Evolutionary conservation across 169 alveolate genomes (phyloP).

Genomic region (Eimeria acervulina): DNA sequence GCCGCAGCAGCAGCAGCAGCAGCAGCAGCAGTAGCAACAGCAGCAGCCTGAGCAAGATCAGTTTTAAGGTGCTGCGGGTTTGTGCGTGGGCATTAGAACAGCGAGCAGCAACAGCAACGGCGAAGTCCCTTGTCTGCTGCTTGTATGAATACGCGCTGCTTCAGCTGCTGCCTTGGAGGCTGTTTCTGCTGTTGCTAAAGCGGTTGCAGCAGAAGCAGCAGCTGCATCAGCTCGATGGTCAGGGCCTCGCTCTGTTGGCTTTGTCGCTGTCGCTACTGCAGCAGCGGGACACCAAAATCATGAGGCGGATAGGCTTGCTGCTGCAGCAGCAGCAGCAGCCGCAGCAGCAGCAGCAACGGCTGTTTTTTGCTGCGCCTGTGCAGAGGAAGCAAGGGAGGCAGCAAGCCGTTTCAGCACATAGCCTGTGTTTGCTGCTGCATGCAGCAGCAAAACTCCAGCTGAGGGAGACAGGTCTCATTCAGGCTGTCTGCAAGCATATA

Average conservation of each 20-base stretch:
- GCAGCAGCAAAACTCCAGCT: background rate
- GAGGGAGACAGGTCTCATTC: background rate
- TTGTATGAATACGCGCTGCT: constrained; percentile 53
- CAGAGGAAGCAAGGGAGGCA: background rate
- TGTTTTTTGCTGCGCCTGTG: background rate
- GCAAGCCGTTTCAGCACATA: background rate
- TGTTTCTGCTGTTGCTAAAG: constrained; percentile 4
- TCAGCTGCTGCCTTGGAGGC: constrained; percentile 65
- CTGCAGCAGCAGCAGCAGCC: constrained; percentile 38
- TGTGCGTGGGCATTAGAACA: constrained; percentile 16
- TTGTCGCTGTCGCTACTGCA: constrained; percentile 33
- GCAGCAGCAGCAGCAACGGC: constrained; percentile 41
- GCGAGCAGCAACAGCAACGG: constrained; percentile 3
- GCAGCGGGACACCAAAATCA: constrained; percentile 21
- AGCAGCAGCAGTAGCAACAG: constrained; percentile 13
- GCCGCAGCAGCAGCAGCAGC: constrained; percentile 46
- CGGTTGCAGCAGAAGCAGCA: constrained; percentile 42
- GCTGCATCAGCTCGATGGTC: constrained; percentile 68
- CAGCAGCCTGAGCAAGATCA: constrained; percentile 7
- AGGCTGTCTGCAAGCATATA: background rate
- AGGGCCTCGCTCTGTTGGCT: constrained; percentile 52
- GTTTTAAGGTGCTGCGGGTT: constrained; percentile 25
- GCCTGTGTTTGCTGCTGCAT: constrained; percentile 57
- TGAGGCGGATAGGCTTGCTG: constrained; percentile 18
- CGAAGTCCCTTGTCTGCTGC: constrained; percentile 46